These are phyloP conservation scores for Pilatotrama ljubarskyi DNA, from an alignment of 768 basidiomycete species.

Conservation along the genomic window DNA sequence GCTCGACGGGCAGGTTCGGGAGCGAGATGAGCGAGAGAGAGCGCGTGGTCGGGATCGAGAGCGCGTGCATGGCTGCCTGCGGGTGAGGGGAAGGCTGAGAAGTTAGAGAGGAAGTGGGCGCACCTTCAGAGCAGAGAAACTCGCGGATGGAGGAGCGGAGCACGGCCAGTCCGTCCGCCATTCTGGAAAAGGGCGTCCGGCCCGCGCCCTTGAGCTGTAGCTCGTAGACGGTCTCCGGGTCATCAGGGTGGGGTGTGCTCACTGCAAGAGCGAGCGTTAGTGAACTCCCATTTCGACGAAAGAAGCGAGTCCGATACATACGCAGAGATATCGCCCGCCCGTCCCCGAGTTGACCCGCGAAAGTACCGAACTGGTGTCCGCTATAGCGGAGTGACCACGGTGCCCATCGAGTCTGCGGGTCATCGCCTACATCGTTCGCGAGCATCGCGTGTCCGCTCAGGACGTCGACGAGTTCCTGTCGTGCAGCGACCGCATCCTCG, in stretches of 20 bases:
- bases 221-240: conserved; percentile 63
- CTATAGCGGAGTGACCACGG: conserved; percentile 91
- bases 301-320: conserved; percentile 21
- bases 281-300: not conserved
- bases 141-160: conserved; percentile 93
- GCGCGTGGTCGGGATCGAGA: conserved; percentile 86
- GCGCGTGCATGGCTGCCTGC: conserved; percentile 64
- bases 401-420: conserved; percentile 36
- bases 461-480: conserved; percentile 78
- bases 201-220: conserved; percentile 95
- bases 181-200: conserved; percentile 89
- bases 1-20: conserved; percentile 67
- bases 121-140: conserved; percentile 90
- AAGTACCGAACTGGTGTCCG: conserved; percentile 86
- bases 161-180: conserved; percentile 93
- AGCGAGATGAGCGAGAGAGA: conserved; percentile 78
- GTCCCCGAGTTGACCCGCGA: conserved; percentile 95
- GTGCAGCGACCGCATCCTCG: conserved; percentile 41
- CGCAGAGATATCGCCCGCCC: conserved; percentile 91
- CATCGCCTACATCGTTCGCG: conserved; percentile 44
- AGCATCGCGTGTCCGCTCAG: conserved; percentile 77
- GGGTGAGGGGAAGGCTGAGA: not conserved
- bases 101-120: conserved; percentile 14
- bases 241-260: conserved; percentile 69
- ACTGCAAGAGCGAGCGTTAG: conserved; percentile 43